These are phyloP conservation scores for Cubamyces lactineus DNA, from an alignment of 768 basidiomycete species.

Conservation along the genomic window DNA sequence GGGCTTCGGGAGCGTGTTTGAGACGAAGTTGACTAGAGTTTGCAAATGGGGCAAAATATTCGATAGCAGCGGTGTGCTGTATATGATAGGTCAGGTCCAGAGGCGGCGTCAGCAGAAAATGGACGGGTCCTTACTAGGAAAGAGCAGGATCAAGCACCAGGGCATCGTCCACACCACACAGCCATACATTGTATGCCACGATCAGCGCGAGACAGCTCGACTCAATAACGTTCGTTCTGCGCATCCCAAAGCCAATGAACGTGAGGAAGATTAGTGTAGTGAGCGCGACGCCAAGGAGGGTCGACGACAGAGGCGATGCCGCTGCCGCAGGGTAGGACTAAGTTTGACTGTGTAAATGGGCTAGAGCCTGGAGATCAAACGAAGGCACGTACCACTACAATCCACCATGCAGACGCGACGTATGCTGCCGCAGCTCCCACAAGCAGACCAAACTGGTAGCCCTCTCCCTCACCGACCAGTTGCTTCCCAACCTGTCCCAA, in stretches of 20 bases:
- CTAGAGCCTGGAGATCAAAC: conserved; percentile 6
- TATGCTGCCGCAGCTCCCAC: conserved; percentile 79
- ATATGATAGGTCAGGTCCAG: background rate
- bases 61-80: conserved; percentile 71
- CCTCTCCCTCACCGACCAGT: conserved; percentile 71
- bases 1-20: conserved; percentile 85
- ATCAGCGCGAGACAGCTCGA: conserved; percentile 86
- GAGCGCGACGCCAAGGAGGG: conserved; percentile 84
- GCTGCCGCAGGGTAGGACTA: conserved; percentile 85
- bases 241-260: conserved; percentile 85
- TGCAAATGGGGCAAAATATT: conserved; percentile 84
- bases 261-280: conserved; percentile 91
- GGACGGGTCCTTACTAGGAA: conserved; percentile 62
- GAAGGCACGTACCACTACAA: conserved; percentile 63
- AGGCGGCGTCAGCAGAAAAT: background rate
- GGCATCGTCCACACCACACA: conserved; percentile 79
- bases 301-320: conserved; percentile 84
- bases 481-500: conserved; percentile 77
- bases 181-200: conserved; percentile 89
- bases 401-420: conserved; percentile 86
- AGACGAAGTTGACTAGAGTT: conserved; percentile 77
- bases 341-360: conserved; percentile 19
- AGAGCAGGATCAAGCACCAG: conserved; percentile 74
- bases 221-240: conserved; percentile 92
- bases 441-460: conserved; percentile 75